phyloP scores from a whole-genome alignment of 371 early-diverging fungal species.

The Mucor sp. region DNA sequence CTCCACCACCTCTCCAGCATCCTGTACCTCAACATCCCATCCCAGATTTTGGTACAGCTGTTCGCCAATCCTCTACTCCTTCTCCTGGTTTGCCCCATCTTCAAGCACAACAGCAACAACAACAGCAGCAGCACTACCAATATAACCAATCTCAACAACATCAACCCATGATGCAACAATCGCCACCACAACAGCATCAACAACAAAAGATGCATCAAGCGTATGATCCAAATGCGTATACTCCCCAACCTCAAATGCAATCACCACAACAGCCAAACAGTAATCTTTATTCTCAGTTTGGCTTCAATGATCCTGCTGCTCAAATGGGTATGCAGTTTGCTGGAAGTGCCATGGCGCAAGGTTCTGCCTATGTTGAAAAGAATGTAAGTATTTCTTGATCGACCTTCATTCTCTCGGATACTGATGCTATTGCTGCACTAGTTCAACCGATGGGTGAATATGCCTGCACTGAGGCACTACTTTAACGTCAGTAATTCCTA shows the following conservation, averaged over 20 bases:
- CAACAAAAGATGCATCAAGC: conserved; percentile 31
- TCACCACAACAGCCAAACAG: conserved; percentile 10
- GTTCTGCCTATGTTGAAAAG: conserved; percentile 89
- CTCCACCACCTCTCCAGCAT: conserved; percentile 75
- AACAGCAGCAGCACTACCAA: conserved; percentile 24
- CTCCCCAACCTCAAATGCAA: conserved; percentile 30
- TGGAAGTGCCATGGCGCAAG: conserved; percentile 86
- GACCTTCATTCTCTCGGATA: neutral
- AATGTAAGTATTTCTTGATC: conserved; percentile 64
- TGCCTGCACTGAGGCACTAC: conserved; percentile 88
- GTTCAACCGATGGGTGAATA: conserved; percentile 85
- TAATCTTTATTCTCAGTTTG: conserved; percentile 56
- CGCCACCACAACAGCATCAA: conserved; percentile 25
- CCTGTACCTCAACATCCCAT: conserved; percentile 73
- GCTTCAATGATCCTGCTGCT: conserved; percentile 77
- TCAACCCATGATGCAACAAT: conserved; percentile 36
- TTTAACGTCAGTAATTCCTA: conserved; percentile 97
- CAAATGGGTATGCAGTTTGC: conserved; percentile 98
- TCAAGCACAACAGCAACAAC: conserved; percentile 23
- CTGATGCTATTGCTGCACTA: conserved; percentile 22
- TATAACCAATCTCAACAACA: conserved; percentile 30
- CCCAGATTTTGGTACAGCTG: conserved; percentile 56
- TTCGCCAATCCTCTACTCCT: conserved; percentile 52
- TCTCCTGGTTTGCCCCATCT: conserved; percentile 45
- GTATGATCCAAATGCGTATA: conserved; percentile 44